Conservation (phyloP, 441 rosid species). For the Raphanus hybrid region DNA sequence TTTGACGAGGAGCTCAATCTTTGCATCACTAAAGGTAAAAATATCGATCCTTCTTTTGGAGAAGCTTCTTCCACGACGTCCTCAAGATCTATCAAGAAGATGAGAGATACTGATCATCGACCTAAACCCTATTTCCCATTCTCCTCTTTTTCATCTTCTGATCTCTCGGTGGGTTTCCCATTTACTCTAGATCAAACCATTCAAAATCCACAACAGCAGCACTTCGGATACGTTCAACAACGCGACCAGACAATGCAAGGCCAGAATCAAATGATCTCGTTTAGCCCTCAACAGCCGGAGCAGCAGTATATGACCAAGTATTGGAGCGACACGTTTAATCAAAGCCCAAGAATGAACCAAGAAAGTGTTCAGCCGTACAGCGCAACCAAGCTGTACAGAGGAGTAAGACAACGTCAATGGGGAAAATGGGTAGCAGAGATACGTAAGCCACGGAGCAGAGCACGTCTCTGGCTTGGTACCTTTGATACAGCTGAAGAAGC, state of each 20-base stretch:
- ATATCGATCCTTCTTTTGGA: constrained; percentile 48
- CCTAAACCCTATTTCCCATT: constrained; percentile 6
- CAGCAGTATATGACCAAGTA: constrained; percentile 53
- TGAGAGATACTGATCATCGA: constrained; percentile 21
- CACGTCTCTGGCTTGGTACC: constrained; percentile 97
- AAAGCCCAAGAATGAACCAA: constrained; percentile 46
- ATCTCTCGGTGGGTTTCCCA: constrained; percentile 53
- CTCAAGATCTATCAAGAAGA: constrained; percentile 68
- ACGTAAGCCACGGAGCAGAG: constrained; percentile 89
- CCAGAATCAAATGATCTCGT: constrained; percentile 76
- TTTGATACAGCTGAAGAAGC: constrained; percentile 98
- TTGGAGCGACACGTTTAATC: constrained; percentile 38
- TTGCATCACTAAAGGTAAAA: constrained; percentile 47
- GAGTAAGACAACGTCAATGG: constrained; percentile 99
- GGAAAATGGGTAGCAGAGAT: constrained; percentile 99
- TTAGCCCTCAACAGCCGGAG: constrained; percentile 53
- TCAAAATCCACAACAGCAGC: constrained; percentile 45
- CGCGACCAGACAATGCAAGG: constrained; percentile 15
- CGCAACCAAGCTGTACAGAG: constrained; percentile 85
- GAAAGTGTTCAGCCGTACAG: constrained; percentile 57
- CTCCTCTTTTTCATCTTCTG: constrained; percentile 23
- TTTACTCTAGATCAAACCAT: constrained; percentile 52
- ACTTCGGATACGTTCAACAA: constrained; percentile 26
- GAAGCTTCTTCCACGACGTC: constrained; percentile 61
- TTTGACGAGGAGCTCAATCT: constrained; percentile 43